phyloP scores from a whole-genome alignment of 2,329 filamentous ascomycete genomes.

The Trichoderma endophyticum region DNA sequence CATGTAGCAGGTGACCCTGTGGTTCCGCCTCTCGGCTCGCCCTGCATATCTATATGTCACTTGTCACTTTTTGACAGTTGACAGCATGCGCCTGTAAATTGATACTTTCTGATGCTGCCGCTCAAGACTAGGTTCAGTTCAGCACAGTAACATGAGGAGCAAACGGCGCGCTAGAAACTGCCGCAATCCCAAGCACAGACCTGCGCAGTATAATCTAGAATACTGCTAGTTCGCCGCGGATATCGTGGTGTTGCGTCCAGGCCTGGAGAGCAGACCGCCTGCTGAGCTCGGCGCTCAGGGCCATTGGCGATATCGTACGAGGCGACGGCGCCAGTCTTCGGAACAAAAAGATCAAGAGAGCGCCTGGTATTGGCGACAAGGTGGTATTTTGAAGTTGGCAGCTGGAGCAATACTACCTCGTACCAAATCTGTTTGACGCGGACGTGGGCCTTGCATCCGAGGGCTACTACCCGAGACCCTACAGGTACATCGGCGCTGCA shows the following conservation, averaged over 20 bases:
- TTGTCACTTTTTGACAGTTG: slow-evolving; percentile 3
- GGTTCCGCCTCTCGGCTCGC: neutral
- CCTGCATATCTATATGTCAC: neutral
- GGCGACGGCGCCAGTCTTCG: neutral
- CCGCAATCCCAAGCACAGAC: slow-evolving; percentile 1
- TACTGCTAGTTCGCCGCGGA: neutral
- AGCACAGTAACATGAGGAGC: neutral
- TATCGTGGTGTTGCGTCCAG: neutral
- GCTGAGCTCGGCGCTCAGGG: neutral
- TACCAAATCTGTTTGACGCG: neutral
- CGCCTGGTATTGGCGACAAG: neutral
- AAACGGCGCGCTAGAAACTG: neutral
- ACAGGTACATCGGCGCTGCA: neutral
- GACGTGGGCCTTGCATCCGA: slow-evolving; percentile 2
- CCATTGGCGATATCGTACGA: neutral
- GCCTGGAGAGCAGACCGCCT: neutral
- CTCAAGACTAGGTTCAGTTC: neutral
- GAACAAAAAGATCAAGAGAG: neutral
- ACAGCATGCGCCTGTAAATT: neutral
- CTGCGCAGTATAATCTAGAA: neutral
- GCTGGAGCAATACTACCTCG: neutral
- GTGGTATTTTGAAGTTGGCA: neutral
- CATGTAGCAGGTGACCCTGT: neutral
- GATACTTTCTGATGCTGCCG: neutral
- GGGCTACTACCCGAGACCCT: neutral